These are phyloP conservation scores for Tagetes patula DNA, from an alignment of 129 eudicot genomes.

Conservation along the genomic window DNA sequence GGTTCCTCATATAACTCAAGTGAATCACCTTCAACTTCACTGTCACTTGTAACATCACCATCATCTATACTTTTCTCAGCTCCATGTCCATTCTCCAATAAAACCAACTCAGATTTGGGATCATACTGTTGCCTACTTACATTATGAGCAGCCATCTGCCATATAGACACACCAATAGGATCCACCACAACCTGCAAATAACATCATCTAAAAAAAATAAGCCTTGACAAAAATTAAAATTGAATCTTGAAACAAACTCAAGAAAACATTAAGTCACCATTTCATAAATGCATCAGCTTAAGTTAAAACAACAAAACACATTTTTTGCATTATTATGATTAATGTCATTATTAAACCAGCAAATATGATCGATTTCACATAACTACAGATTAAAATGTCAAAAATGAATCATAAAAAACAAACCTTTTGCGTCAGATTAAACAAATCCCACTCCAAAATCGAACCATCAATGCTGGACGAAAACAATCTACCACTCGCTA, in stretches of 20 bases:
- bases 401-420: not conserved
- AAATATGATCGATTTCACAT: not conserved
- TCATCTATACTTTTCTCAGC: conserved; percentile 25
- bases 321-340: not conserved
- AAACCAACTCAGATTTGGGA: conserved; percentile 7
- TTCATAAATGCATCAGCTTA: too few relatives aligned
- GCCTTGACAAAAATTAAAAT: not conserved
- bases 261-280: too few relatives aligned
- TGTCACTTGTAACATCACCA: conserved; percentile 44
- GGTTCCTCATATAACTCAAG: conserved; percentile 41
- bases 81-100: conserved; percentile 49
- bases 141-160: conserved; percentile 86
- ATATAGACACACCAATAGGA: conserved; percentile 73
- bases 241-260: not conserved
- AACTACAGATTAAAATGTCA: not conserved
- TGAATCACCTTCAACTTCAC: conserved; percentile 52
- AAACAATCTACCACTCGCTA: conserved; percentile 54
- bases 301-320: not conserved
- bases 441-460: conserved; percentile 84
- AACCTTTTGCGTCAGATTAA: conserved; percentile 63
- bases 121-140: conserved; percentile 4
- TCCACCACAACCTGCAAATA: conserved; percentile 70
- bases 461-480: conserved; percentile 93
- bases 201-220: not conserved
- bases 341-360: not conserved